Conservation (phyloP, 2,329 filamentous ascomycete species). For the Ophiognomonia clavigignenti-juglandacearum region DNA sequence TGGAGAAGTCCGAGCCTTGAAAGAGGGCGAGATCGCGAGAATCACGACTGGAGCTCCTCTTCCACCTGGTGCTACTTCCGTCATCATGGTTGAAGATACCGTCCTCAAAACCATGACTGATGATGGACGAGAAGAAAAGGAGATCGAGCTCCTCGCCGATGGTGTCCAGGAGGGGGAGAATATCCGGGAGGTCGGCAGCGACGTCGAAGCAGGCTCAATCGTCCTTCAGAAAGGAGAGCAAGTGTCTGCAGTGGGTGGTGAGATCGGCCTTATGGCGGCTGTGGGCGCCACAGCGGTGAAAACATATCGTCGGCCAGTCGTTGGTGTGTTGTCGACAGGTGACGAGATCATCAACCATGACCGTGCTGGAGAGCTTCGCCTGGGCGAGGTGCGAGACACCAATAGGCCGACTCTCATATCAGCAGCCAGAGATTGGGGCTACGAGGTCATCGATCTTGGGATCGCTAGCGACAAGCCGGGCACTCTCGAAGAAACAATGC, state of each 20-base stretch:
- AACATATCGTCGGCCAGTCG: conserved; percentile 69
- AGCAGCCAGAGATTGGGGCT: conserved; percentile 69
- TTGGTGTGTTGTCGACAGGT: conserved; percentile 89
- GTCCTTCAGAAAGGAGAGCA: conserved; percentile 75
- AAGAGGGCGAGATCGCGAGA: conserved; percentile 72
- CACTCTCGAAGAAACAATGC: conserved; percentile 71
- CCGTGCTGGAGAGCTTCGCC: conserved; percentile 53
- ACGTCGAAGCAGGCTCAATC: conserved; percentile 63
- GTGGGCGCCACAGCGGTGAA: conserved; percentile 69
- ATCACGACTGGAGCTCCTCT: conserved; percentile 95
- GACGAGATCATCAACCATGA: conserved; percentile 85
- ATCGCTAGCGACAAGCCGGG: conserved; percentile 73
- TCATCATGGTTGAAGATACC: conserved; percentile 97
- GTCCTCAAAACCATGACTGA: conserved; percentile 68
- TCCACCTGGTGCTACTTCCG: conserved; percentile 80
- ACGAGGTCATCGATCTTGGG: conserved; percentile 76
- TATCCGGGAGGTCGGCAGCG: conserved; percentile 84
- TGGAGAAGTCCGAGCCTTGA: conserved; percentile 58
- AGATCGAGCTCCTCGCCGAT: conserved; percentile 79
- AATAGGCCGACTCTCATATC: conserved; percentile 86
- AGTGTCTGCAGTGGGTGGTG: conserved; percentile 83
- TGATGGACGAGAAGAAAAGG: conserved; percentile 78
- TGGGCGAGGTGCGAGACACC: conserved; percentile 89
- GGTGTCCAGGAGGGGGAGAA: conserved; percentile 77
- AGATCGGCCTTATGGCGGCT: conserved; percentile 84